phyloP scores from a whole-genome alignment of 2,329 filamentous ascomycete species.

The Aspergillus alliaceus region DNA sequence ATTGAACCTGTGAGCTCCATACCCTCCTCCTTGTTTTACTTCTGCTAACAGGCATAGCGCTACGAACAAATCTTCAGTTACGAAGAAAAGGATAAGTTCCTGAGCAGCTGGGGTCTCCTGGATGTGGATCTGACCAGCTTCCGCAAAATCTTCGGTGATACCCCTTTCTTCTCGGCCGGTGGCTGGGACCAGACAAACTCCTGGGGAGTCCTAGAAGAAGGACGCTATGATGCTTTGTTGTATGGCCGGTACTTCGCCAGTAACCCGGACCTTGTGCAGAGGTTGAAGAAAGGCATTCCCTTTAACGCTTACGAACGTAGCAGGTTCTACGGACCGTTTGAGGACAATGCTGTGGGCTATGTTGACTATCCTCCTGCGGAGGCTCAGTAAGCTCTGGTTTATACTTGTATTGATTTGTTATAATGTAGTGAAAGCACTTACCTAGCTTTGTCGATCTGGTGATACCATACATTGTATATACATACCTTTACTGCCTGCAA shows the following conservation, averaged over 20 bases:
- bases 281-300: slow-evolving; percentile 42
- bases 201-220: slow-evolving; percentile 51
- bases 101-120: slow-evolving; percentile 49
- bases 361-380: slow-evolving; percentile 27
- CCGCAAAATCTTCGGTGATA: slow-evolving; percentile 52
- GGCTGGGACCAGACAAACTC: slow-evolving; percentile 55
- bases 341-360: slow-evolving; percentile 33
- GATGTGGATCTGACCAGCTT: slow-evolving; percentile 50
- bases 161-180: slow-evolving; percentile 58
- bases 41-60: slow-evolving; percentile 24
- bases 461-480: background rate
- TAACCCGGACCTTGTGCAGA: slow-evolving; percentile 51
- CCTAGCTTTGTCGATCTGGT: background rate
- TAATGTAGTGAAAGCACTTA: background rate
- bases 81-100: slow-evolving; percentile 51
- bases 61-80: slow-evolving; percentile 55
- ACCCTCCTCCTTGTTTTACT: background rate
- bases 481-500: background rate
- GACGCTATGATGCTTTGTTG: slow-evolving; percentile 49
- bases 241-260: slow-evolving; percentile 52
- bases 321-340: slow-evolving; percentile 46
- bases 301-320: slow-evolving; percentile 46
- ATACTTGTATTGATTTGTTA: background rate
- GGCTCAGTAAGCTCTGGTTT: background rate
- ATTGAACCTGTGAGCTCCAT: slow-evolving; percentile 48